Base-by-base conservation (phyloP, 1,284 basidiomycete genomes). In the Irpex sp. region DNA sequence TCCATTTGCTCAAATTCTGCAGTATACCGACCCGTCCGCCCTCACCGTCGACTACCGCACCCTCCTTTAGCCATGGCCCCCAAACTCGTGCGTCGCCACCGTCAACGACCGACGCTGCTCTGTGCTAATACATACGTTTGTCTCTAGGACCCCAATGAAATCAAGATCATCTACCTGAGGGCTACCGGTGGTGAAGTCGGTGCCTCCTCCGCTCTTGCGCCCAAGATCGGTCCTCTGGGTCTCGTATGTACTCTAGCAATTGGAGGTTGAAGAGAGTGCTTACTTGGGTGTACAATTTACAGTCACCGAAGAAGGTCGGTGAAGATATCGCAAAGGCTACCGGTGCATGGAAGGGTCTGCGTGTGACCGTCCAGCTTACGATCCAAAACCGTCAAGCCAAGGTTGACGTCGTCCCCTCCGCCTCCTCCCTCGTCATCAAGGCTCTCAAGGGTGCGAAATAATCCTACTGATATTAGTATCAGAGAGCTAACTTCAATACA, bases 281-380 rank as follows among this genome's bases (percentile, higher is more conserved):
- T 8, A 51, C 17, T 51, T 51, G 7, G 26, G 8, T 49, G 54
- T 62, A 26, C 61, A 37, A 62, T 34, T 7, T 56, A 62, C 71
- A 98, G 96, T 98, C 97, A 65, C 97, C 97, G 76, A 99, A 99
- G 87, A 99, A 99, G 86, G 96, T 99, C 82, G 97, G 97, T 84
- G 97, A 99, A 93, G 97, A 99, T 83, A 99, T 99, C 77, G 97
- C 97, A 76, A 99, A 99, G 82, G 97, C 97, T 67, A 98, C 97
- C 67, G 88, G 91, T 65, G 92, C 92, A 79, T 99, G 97, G 97
- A 99, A 99, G 83, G 97, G 97, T 85, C 95, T 99, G 75, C 94
- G 96, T 67, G 97, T 99, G 67, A 99, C 97, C 71, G 95, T 98
- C 70, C 96, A 99, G 81, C 89, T 99, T 67, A 99, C 97, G 65